Percentiles rank a stretch among this genome's conserved stretches.
phyloP scores from a whole-genome alignment of 1,139 yeast species.

The Protomyces pachydermus region DNA sequence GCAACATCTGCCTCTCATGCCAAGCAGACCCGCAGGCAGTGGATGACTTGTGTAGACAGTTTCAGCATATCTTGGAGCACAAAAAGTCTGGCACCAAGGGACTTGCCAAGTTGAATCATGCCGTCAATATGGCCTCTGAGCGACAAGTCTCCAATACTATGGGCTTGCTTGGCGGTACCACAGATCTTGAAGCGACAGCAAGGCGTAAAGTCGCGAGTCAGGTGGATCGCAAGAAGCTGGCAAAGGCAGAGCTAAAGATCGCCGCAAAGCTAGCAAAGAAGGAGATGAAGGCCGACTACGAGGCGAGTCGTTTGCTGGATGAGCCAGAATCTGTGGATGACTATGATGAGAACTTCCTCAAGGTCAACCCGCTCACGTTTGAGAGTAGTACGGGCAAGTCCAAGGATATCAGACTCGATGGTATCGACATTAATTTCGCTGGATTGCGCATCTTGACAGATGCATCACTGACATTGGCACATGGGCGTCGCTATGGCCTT shows the following conservation, averaged over 20 bases:
- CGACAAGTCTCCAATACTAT: slow-evolving; percentile 22
- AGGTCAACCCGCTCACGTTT: slow-evolving; percentile 89
- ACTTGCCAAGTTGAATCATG: slow-evolving; percentile 23
- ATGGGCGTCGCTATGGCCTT: slow-evolving; percentile 92
- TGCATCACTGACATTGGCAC: slow-evolving; percentile 77
- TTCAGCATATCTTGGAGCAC: slow-evolving; percentile 2
- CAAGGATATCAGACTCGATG: slow-evolving; percentile 88
- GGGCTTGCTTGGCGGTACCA: slow-evolving; percentile 59
- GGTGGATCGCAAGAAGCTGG: slow-evolving; percentile 93
- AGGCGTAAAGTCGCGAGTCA: slow-evolving; percentile 89
- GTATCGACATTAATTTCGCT: slow-evolving; percentile 86
- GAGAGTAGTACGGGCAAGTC: slow-evolving; percentile 78
- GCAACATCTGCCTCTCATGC: slow-evolving; percentile 20
- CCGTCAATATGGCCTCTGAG: slow-evolving; percentile 25
- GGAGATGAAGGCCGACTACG: slow-evolving; percentile 63
- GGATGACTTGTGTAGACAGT: slow-evolving; percentile 3
- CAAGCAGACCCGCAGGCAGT: slow-evolving; percentile 14
- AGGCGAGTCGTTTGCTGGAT: slow-evolving; percentile 79
- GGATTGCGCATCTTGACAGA: slow-evolving; percentile 90
- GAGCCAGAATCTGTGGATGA: slow-evolving; percentile 54
- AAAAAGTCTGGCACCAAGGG: slow-evolving; percentile 16
- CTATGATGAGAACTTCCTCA: slow-evolving; percentile 88
- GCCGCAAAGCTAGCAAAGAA: slow-evolving; percentile 95
- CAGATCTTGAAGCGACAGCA: slow-evolving; percentile 75
- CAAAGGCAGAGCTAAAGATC: slow-evolving; percentile 93